Conservation (phyloP, 768 basidiomycete genomes). For the Suillus brevipes region DNA sequence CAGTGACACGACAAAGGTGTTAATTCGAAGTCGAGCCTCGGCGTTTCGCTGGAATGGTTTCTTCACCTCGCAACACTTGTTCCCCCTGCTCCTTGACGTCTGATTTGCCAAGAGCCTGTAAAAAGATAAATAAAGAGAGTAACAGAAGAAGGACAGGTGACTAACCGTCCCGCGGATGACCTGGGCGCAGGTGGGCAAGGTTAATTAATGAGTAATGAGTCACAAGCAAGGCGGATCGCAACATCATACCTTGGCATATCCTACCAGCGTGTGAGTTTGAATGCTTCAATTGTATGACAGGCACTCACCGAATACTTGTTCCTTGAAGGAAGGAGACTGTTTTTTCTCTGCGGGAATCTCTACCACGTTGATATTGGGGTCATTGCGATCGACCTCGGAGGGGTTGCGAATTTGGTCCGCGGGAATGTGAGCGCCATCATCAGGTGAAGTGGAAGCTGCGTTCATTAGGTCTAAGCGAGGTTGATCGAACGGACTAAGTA, state of each 20-base stretch:
- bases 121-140: background rate
- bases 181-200: constrained; percentile 7
- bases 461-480: background rate
- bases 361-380: constrained; percentile 26
- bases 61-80: constrained; percentile 52
- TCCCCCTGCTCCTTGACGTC: constrained; percentile 54
- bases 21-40: constrained; percentile 22
- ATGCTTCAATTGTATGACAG: background rate
- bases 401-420: constrained; percentile 27
- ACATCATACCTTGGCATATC: constrained; percentile 30
- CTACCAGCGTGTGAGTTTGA: constrained; percentile 12
- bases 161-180: constrained; percentile 33
- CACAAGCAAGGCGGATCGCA: background rate
- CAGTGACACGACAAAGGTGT: background rate
- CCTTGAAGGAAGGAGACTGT: constrained; percentile 50
- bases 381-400: constrained; percentile 27
- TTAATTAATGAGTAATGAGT: constrained; percentile 9
- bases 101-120: constrained; percentile 33
- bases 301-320: constrained; percentile 53
- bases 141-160: constrained; percentile 9
- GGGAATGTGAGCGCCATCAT: constrained; percentile 36
- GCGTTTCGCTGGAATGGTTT: constrained; percentile 31
- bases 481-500: constrained; percentile 17
- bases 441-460: constrained; percentile 37
- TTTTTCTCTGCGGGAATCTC: constrained; percentile 26